These are phyloP conservation scores for Leptographium galeiforme DNA, from an alignment of 2,329 filamentous ascomycete genomes.

Conservation along the genomic window DNA sequence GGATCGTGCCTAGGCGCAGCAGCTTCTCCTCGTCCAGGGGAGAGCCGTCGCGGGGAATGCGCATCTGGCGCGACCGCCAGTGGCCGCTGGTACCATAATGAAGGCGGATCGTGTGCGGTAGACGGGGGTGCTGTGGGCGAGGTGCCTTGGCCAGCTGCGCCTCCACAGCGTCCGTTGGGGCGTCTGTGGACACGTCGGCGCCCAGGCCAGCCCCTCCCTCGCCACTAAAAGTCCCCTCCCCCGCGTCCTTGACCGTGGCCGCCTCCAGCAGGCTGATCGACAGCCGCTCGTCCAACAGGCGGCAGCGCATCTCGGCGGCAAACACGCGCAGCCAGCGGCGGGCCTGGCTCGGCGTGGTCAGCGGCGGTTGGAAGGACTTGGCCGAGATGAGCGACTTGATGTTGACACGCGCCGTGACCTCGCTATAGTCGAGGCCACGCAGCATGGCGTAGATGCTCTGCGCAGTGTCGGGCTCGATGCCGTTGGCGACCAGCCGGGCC, in stretches of 20 bases:
- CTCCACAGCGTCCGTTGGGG: neutral
- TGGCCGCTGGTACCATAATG: slow-evolving; percentile 55
- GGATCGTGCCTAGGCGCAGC: slow-evolving; percentile 60
- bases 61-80: slow-evolving; percentile 53
- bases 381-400: slow-evolving; percentile 97
- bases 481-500: slow-evolving; percentile 46
- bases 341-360: slow-evolving; percentile 66
- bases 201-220: too few relatives aligned
- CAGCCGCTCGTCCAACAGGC: slow-evolving; percentile 72
- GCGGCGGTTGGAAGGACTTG: slow-evolving; percentile 81
- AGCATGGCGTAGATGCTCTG: slow-evolving; percentile 76
- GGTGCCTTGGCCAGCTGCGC: neutral
- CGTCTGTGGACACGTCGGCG: too few relatives aligned
- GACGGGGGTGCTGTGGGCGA: slow-evolving; percentile 54
- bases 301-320: slow-evolving; percentile 75
- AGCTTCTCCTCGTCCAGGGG: slow-evolving; percentile 58
- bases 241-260: neutral
- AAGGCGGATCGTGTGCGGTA: slow-evolving; percentile 74
- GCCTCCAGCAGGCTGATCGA: slow-evolving; percentile 8
- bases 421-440: slow-evolving; percentile 71
- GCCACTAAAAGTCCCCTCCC: neutral
- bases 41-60: slow-evolving; percentile 60
- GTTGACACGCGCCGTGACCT: slow-evolving; percentile 80
- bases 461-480: slow-evolving; percentile 55
- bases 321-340: slow-evolving; percentile 84